Base-by-base conservation (phyloP, 2,329 filamentous ascomycete genomes). In the Colletotrichum cordylinicola region DNA sequence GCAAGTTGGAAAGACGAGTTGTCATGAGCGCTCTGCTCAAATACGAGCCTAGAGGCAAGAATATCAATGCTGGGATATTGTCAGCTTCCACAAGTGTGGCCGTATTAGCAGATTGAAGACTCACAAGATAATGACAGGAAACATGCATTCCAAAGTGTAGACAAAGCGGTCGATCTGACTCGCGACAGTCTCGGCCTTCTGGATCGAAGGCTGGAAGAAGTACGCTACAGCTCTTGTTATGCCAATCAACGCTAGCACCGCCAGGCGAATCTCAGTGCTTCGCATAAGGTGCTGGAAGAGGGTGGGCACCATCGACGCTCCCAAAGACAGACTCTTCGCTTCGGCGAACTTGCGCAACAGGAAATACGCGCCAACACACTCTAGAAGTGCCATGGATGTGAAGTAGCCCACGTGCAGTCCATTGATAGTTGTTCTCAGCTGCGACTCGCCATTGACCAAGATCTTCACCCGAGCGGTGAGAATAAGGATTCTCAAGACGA, bases 351-450 rank as follows among this genome's bases (percentile, higher is more conserved):
- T 84, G 35, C 79, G 79, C 8, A 87, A 78, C 2, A 87, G 81
- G 78, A 86, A 86, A 55, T 81, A 82, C n/a, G 86, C 81, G 78
- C 82, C 85, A 29, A 86, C 62, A 61, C 82, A 84, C 77, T 87
- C 86, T 31, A 86, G 67, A 0, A 85, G 24, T 13, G 86, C 86
- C 60, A 87, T 85, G 43, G 82, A 77, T 15, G 82, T 78, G 64
- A 87, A 87, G 77, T 86, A 87, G 31, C 82, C 85, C 70, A 86
- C 82, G 67, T 87, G 86, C 1, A 87, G 80, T 56, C 79, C 80
- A 73, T 84, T 67, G 8, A 86, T 77, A 67, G 3, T 73, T 77
- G 66, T 8, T 76, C 27, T 58, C 5, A 58, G 55, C 2, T 58
- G 21, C 8, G 55, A 29, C 24, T 58, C 55, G 24, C 55, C 79